Evolutionary conservation across 202 grass and related monocot species (phyloP), one percentile per base, ranked within the genome.

Genomic region (Bolboschoenoplectus hybrid): DNA sequence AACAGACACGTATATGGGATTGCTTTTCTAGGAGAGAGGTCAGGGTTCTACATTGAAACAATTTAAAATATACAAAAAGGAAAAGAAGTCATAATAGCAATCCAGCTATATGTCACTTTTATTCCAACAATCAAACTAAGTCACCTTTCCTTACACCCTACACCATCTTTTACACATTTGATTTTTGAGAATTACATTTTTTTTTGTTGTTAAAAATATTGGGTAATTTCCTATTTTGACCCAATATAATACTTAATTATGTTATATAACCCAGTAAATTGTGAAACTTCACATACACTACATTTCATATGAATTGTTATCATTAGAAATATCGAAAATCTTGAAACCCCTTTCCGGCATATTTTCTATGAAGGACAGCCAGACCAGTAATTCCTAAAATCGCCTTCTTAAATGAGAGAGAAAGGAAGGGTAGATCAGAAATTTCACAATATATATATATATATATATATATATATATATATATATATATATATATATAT

Each of bases 81-180:
- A 36, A 36, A 53, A 40, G 11, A 58, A 58, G 36, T 58, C 74
- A 79, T 57, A 40, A 79, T 40, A 58, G n/a, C 44, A 50, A 39
- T 34, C 44, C n/a, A 32, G 14, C 74, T 58, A 72, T 7, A 20
- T 44, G 40, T 14, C 7, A 47, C 14, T 5, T 72, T 47, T 46
- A 7, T 72, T 72, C 68, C 43, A 72, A 43, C 51, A 80, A 2
- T 80, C 34, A 58, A 36, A 9, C 20, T 19, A 65, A 20, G 78
- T 10, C 19, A 82, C 40, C 80, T 82, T 51, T 67, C 20, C 80
- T 82, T 65, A 66, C 9, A 82, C 60, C 62, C 5, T 67, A 82
- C 61, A 64, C 10, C 44, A 65, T 45, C 60, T 65, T 80, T 65
- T 20, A 57, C 49, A 50, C 32, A 57, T 55, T 40, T 40, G 13